These are phyloP conservation scores for Brettanomyces naardenensis DNA, from an alignment of 805 yeast genomes.

Conservation along the genomic window DNA sequence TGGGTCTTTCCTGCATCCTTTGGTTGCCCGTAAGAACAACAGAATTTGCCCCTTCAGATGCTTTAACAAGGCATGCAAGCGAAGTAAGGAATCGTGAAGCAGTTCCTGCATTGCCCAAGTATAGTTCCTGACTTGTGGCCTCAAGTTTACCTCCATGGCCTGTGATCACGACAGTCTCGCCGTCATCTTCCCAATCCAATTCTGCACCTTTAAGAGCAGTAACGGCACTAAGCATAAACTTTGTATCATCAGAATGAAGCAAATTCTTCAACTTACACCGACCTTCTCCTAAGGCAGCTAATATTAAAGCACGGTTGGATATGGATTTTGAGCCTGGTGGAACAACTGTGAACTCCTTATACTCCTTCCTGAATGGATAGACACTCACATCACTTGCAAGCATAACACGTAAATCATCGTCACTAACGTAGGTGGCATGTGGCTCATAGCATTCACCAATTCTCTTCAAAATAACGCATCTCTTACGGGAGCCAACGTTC, in stretches of 20 bases:
- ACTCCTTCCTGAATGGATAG: conserved; percentile 40
- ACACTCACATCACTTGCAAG: conserved; percentile 77
- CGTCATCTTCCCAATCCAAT: conserved; percentile 77
- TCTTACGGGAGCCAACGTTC: conserved; percentile 87
- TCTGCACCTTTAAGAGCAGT: conserved; percentile 72
- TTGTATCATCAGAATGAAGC: conserved; percentile 94
- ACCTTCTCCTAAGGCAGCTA: conserved; percentile 89
- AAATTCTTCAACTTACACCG: conserved; percentile 76
- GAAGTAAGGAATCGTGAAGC: conserved; percentile 93
- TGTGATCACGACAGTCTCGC: conserved; percentile 77
- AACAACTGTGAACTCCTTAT: conserved; percentile 36
- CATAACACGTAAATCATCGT: conserved; percentile 72
- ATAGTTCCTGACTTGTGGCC: conserved; percentile 61
- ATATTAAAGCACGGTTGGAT: conserved; percentile 85
- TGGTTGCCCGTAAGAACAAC: conserved; percentile 85
- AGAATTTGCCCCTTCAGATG: conserved; percentile 30
- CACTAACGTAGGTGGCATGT: conserved; percentile 77
- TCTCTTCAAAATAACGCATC: conserved; percentile 71
- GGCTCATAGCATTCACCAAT: conserved; percentile 89
- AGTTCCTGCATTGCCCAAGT: conserved; percentile 96
- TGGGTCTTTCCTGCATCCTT: conserved; percentile 96
- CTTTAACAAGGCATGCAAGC: conserved; percentile 76
- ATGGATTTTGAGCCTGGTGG: conserved; percentile 99
- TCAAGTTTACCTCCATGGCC: conserved; percentile 77
- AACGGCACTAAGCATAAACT: conserved; percentile 88